Base-by-base conservation (phyloP, 345 rosid species). In the Trapa incisa region DNA sequence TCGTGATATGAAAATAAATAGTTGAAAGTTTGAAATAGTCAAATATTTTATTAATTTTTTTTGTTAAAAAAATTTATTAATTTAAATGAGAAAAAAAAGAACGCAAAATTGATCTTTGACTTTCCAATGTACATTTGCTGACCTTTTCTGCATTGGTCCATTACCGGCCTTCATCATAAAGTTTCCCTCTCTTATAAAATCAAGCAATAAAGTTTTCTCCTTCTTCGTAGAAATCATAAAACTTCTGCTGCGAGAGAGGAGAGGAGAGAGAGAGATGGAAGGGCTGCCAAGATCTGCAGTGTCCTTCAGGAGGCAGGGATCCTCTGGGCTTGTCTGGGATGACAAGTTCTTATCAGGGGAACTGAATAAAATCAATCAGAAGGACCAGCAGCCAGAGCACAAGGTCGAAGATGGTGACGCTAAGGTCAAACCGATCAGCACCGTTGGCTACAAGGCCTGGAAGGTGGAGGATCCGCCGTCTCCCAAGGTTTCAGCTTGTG, bases 241-340 rank as follows among this genome's bases (percentile, higher is more conserved):
- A 52, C 53, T 47, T 38, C 35, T 43, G 48, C 39, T 22, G 29
- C 29, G 29, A 22, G 29, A 22, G 29, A 22, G 29, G 29, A 47
- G 43, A 3, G 43, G 42, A 69, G 54, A 58, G 65, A 66, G 41
- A 35, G 79, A 56, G 61, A 94, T 94, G 99, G 95, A 77, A 6
- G 96, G 89, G 53, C 80, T 94, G 75, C 97, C 88, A 71, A 85
- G 99, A 87, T 94, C 99, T 69, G 84, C 82, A 5, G 78, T 84
- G 15, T 94, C 99, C 1, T 94, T 94, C 62, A 79, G 99, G 48
- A 83, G 99, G 50, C 97, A 91, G 45, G 99, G 99, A 37, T 94
- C 97, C 41, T 94, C 97, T 2, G 97, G 99, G 6, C 76, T 94
- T 11, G 86, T 94, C 4, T 94, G 94, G 86, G 96, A 94, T 47